Conservation (phyloP, 192 early-diverging fungal genomes). For the Borealophlyctis nickersoniae region DNA sequence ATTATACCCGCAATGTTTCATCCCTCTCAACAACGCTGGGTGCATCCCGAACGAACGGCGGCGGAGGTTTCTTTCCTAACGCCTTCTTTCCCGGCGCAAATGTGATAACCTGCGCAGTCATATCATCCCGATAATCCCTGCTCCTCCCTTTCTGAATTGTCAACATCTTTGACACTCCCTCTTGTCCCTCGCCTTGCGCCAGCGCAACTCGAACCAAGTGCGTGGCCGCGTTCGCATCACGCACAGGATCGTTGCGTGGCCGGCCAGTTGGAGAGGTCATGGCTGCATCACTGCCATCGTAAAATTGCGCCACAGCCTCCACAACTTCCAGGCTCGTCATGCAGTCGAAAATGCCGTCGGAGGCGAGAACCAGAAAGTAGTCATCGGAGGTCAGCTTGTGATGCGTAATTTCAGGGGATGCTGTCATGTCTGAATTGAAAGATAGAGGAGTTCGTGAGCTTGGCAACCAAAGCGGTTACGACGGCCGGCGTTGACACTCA, state of each 20-base stretch:
- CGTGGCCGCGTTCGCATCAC: constrained; percentile 65
- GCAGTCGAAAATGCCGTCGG: constrained; percentile 81
- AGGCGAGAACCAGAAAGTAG: constrained; percentile 73
- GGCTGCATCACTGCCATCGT: constrained; percentile 35
- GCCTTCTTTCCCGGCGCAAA: background rate
- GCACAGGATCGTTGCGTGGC: constrained; percentile 13
- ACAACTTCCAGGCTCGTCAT: constrained; percentile 64
- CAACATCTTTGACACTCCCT: constrained; percentile 59
- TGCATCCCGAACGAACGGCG: background rate
- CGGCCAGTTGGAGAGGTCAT: too few relatives aligned
- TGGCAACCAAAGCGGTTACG: too few relatives aligned
- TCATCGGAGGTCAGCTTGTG: constrained; percentile 60
- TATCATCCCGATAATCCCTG: constrained; percentile 77
- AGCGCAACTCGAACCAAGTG: constrained; percentile 69
- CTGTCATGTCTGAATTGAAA: constrained; percentile 78
- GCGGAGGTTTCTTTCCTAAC: background rate
- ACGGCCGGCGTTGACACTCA: too few relatives aligned
- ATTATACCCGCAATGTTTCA: too few relatives aligned
- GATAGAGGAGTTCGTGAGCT: constrained; percentile 59
- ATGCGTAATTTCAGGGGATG: constrained; percentile 64
- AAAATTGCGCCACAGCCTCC: constrained; percentile 39
- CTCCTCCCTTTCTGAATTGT: constrained; percentile 61
- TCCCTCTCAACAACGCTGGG: too few relatives aligned
- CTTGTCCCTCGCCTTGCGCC: constrained; percentile 54
- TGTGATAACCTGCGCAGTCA: constrained; percentile 45